A percentile compares a stretch with the other conserved stretches of the same genome.
phyloP scores from a whole-genome alignment of 257 asterid species.

The Oldenlandia corymbosa region DNA sequence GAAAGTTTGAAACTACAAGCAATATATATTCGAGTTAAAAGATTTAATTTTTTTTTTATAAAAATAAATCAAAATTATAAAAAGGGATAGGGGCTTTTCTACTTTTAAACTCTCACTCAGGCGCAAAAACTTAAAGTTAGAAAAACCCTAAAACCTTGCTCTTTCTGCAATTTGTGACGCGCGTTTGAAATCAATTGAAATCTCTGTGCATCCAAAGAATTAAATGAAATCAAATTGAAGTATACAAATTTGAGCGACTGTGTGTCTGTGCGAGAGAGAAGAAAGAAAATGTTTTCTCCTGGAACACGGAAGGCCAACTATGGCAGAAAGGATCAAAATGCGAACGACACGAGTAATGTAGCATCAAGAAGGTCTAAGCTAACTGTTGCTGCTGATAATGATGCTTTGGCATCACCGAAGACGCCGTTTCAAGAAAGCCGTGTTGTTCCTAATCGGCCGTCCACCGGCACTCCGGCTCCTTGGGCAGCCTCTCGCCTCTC shows the following conservation, averaged over 20 bases:
- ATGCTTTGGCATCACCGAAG: conserved; percentile 29
- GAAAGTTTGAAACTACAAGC: too few relatives aligned
- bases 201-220: neutral
- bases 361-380: neutral
- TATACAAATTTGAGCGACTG: neutral
- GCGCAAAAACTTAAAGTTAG: too few relatives aligned
- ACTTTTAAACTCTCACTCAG: too few relatives aligned
- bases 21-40: too few relatives aligned
- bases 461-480: conserved; percentile 91
- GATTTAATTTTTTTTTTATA: too few relatives aligned
- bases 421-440: conserved; percentile 54
- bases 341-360: neutral
- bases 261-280: conserved; percentile 1
- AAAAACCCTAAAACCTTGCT: too few relatives aligned
- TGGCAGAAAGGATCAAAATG: conserved; percentile 5
- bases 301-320: conserved; percentile 50
- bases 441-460: conserved; percentile 62
- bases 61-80: too few relatives aligned
- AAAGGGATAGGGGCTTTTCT: too few relatives aligned
- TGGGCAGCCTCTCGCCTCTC: conserved; percentile 95
- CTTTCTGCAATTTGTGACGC: too few relatives aligned
- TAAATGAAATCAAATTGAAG: neutral
- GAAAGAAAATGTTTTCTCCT: conserved; percentile 92
- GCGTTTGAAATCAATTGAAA: too few relatives aligned
- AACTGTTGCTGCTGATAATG: neutral